Evolutionary conservation across 768 basidiomycete species (phyloP).

Genomic region (Cyclocybe cylindracea): DNA sequence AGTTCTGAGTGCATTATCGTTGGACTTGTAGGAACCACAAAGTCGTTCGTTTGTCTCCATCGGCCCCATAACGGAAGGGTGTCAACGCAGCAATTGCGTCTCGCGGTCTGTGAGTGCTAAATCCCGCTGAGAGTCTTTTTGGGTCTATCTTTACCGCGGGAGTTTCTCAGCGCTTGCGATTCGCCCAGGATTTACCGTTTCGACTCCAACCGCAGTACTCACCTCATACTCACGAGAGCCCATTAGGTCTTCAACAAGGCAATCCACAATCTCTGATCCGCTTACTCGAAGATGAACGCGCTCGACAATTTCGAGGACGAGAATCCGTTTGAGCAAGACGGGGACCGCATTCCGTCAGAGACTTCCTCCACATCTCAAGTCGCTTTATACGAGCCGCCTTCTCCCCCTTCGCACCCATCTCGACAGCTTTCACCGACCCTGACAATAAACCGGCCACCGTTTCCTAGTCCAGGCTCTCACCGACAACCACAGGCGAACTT

Average conservation of each 20-base stretch:
- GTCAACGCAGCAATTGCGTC: no score
- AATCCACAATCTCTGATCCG: not conserved
- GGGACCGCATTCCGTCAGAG: slow-evolving; percentile 44
- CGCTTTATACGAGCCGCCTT: slow-evolving; percentile 60
- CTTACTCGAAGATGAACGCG: slow-evolving; percentile 14
- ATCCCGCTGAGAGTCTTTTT: not conserved
- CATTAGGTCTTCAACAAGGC: not conserved
- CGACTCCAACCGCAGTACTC: no score
- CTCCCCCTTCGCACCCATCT: slow-evolving; percentile 47
- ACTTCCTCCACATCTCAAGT: slow-evolving; percentile 55
- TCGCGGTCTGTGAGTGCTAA: no score
- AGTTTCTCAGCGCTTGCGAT: no score
- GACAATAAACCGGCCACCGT: slow-evolving; percentile 41
- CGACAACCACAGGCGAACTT: slow-evolving; percentile 50
- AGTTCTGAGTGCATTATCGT: not conserved
- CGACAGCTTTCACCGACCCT: slow-evolving; percentile 50
- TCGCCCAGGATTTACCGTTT: no score
- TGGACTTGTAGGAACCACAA: not conserved
- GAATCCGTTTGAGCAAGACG: slow-evolving; percentile 64
- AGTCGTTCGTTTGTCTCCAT: not conserved
- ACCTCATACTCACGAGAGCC: no score
- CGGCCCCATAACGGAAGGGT: no score
- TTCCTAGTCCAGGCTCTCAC: slow-evolving; percentile 60
- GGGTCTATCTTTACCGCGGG: not conserved
- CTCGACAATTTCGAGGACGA: slow-evolving; percentile 53